Evolutionary conservation across 1,284 basidiomycete species (phyloP).

Genomic region (Cryptococcus neoformans): DNA sequence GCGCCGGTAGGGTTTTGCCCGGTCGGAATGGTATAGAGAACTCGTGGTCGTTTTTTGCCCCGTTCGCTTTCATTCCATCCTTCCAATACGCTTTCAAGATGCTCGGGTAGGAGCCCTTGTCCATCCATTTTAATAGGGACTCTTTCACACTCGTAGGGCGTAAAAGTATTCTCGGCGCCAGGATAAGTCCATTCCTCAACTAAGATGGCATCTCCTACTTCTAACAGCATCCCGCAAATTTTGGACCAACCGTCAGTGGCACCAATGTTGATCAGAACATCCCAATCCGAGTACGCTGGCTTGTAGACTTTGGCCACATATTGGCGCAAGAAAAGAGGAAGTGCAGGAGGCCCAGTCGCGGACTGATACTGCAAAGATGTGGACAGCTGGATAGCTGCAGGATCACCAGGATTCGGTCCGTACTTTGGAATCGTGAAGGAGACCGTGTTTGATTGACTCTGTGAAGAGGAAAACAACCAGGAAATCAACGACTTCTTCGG

Average conservation of each 20-base stretch:
- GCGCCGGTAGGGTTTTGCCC: slow-evolving; percentile 72
- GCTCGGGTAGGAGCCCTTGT: slow-evolving; percentile 64
- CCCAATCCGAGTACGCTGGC: slow-evolving; percentile 67
- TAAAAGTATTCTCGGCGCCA: slow-evolving; percentile 45
- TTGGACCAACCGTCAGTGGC: slow-evolving; percentile 67
- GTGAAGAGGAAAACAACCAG: slow-evolving; percentile 57
- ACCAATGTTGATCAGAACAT: slow-evolving; percentile 63
- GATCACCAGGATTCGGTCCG: slow-evolving; percentile 38
- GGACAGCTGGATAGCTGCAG: slow-evolving; percentile 58
- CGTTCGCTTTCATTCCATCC: slow-evolving; percentile 62
- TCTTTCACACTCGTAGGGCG: slow-evolving; percentile 34
- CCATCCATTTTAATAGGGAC: slow-evolving; percentile 63
- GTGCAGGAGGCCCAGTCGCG: slow-evolving; percentile 44
- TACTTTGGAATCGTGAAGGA: slow-evolving; percentile 61
- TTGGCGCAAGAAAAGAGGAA: slow-evolving; percentile 52
- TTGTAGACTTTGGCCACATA: slow-evolving; percentile 63
- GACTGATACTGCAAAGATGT: slow-evolving; percentile 68
- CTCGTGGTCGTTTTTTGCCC: slow-evolving; percentile 56
- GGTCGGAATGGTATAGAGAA: slow-evolving; percentile 60
- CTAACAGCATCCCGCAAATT: slow-evolving; percentile 59
- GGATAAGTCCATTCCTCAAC: slow-evolving; percentile 57
- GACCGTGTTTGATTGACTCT: slow-evolving; percentile 50
- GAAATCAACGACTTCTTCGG: slow-evolving; percentile 55
- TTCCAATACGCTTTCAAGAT: slow-evolving; percentile 60
- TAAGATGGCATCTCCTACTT: slow-evolving; percentile 68